A percentile compares a stretch with the other conserved stretches of the same genome.
phyloP scores from a whole-genome alignment of 2,329 filamentous ascomycete genomes.

The Neopestalotiopsis rosae region DNA sequence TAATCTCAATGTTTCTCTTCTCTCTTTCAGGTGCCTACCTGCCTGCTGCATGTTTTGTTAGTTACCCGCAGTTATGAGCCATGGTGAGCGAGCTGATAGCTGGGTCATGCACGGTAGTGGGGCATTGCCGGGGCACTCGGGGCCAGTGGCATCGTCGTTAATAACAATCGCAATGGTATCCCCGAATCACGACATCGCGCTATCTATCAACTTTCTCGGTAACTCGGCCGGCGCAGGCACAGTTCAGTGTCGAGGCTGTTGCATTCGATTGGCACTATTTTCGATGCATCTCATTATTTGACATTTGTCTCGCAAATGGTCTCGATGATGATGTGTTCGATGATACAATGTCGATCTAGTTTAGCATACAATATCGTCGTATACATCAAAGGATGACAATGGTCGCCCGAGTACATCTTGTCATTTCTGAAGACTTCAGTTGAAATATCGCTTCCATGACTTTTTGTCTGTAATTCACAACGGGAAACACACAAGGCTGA shows the following conservation, averaged over 20 bases:
- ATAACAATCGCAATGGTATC: constrained; percentile 4
- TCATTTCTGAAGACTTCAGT: too few species aligned
- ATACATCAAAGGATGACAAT: too few species aligned
- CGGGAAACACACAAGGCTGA: neutral
- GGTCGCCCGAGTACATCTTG: too few species aligned
- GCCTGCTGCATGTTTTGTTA: neutral
- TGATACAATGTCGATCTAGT: too few species aligned
- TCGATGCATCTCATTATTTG: neutral
- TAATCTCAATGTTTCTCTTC: too few species aligned
- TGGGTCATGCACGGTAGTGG: neutral
- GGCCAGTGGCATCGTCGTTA: neutral
- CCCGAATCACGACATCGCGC: constrained; percentile 10
- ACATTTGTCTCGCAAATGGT: neutral
- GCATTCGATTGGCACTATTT: neutral
- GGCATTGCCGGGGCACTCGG: neutral
- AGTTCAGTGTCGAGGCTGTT: neutral
- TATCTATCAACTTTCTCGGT: neutral
- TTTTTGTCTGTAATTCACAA: too few species aligned
- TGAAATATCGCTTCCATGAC: too few species aligned
- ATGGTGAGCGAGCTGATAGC: neutral
- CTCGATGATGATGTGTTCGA: too few species aligned
- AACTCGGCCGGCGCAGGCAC: neutral
- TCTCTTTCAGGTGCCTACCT: neutral
- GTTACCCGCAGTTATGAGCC: too few species aligned
- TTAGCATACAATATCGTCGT: too few species aligned